phyloP scores from a whole-genome alignment of 129 eudicot species.

The Escallonia herrerae region DNA sequence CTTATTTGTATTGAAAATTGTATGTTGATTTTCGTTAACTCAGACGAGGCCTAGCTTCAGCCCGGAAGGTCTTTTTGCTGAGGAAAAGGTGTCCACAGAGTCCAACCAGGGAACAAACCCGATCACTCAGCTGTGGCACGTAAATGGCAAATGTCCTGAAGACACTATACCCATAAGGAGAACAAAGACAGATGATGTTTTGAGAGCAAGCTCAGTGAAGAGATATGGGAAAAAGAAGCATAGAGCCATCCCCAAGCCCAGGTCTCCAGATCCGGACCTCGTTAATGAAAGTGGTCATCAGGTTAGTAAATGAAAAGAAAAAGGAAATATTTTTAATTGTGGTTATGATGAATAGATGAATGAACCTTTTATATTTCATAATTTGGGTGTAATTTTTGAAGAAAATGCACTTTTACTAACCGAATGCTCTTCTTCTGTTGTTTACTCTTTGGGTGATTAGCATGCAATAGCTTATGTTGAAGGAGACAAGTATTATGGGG shows the following conservation, averaged over 20 bases:
- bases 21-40: neutral
- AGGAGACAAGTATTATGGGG: conserved; percentile 89
- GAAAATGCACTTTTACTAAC: neutral
- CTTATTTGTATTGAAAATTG: neutral
- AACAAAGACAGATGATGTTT: conserved; percentile 79
- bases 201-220: conserved; percentile 92
- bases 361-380: neutral
- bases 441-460: conserved; percentile 30
- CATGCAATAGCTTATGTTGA: conserved; percentile 95
- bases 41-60: conserved; percentile 83
- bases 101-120: conserved; percentile 32
- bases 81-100: conserved; percentile 44
- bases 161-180: conserved; percentile 86
- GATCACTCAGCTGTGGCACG: conserved; percentile 80
- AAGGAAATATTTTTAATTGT: conserved; percentile 8
- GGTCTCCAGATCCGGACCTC: conserved; percentile 90
- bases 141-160: conserved; percentile 63
- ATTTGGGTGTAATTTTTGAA: conserved; percentile 2
- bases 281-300: conserved; percentile 95
- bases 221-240: conserved; percentile 79
- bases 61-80: conserved; percentile 80
- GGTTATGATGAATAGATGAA: no score
- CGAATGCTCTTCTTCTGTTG: neutral
- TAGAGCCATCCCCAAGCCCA: conserved; percentile 57
- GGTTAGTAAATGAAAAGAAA: conserved; percentile 28